Conservation (phyloP, 768 basidiomycete genomes). For the Artomyces pyxidatus region DNA sequence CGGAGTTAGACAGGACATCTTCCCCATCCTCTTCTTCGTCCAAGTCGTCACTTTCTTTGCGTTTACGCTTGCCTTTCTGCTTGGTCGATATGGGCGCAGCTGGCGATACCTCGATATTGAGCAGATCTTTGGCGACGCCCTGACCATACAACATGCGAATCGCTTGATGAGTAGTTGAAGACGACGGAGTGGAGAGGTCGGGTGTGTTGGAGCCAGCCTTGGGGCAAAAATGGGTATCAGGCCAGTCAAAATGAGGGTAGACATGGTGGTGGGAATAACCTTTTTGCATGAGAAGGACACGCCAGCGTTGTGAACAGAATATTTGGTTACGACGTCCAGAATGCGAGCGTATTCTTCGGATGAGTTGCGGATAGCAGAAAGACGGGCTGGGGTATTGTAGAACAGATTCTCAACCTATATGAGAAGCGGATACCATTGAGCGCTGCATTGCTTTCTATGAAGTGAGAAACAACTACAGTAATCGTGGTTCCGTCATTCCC, state of each 20-base stretch:
- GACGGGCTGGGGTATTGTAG: slow-evolving; percentile 83
- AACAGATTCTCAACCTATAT: slow-evolving; percentile 89
- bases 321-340: slow-evolving; percentile 85
- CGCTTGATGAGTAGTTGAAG: slow-evolving; percentile 53
- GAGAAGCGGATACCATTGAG: neutral
- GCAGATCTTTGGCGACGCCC: slow-evolving; percentile 68
- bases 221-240: neutral
- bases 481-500: slow-evolving; percentile 94
- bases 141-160: slow-evolving; percentile 81
- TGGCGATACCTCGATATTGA: slow-evolving; percentile 27
- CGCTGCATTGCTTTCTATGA: neutral
- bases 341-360: slow-evolving; percentile 92
- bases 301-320: slow-evolving; percentile 88
- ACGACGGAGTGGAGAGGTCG: slow-evolving; percentile 73
- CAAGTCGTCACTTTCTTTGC: slow-evolving; percentile 7
- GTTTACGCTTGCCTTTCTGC: slow-evolving; percentile 17
- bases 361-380: slow-evolving; percentile 73
- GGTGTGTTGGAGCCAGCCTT: slow-evolving; percentile 69
- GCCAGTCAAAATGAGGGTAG: neutral
- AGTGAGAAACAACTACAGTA: slow-evolving; percentile 35
- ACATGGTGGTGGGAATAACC: slow-evolving; percentile 29
- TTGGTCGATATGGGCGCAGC: slow-evolving; percentile 30
- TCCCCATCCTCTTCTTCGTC: slow-evolving; percentile 22
- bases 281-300: slow-evolving; percentile 91
- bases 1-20: slow-evolving; percentile 25